Evolutionary conservation across 352 stramenopile species (phyloP).

Genomic region (Nothophytophthora sp.): DNA sequence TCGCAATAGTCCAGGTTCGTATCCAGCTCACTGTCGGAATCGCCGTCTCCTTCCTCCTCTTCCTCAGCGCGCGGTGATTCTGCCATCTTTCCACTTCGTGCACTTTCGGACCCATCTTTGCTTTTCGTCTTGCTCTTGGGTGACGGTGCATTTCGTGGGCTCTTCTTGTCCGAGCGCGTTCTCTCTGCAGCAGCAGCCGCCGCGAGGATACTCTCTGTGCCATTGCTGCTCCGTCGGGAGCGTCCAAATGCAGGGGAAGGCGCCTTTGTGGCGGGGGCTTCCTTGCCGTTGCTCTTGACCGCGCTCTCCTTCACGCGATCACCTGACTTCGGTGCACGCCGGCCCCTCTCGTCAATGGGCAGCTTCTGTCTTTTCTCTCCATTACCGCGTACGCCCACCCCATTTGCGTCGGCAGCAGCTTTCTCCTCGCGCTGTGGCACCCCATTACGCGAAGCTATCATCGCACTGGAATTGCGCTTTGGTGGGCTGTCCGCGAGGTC

Average conservation of each 20-base stretch:
- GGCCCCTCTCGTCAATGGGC: neutral
- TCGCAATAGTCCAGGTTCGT: constrained; percentile 85
- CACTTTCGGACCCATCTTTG: constrained; percentile 6
- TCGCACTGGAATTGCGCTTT: constrained; percentile 4
- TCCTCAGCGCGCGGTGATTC: constrained; percentile 1
- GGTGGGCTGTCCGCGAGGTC: constrained; percentile 4
- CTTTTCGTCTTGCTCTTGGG: constrained; percentile 19
- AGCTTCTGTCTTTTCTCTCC: constrained; percentile 1
- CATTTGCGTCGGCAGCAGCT: neutral
- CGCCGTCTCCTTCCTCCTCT: constrained; percentile 21
- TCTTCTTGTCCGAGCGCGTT: constrained; percentile 11
- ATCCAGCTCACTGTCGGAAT: constrained; percentile 65
- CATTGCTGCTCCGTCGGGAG: neutral
- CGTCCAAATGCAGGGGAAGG: neutral
- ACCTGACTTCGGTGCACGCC: neutral
- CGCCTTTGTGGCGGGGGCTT: constrained; percentile 4
- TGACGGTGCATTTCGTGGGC: neutral
- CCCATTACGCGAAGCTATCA: neutral
- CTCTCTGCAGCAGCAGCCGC: neutral
- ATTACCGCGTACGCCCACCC: constrained; percentile 1
- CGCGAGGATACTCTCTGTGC: constrained; percentile 17
- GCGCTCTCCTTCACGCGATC: constrained; percentile 1
- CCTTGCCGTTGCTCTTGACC: neutral
- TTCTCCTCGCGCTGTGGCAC: constrained; percentile 1
- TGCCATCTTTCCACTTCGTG: neutral